phyloP scores from a whole-genome alignment of 805 yeast genomes.

The Candida xyloterini region DNA sequence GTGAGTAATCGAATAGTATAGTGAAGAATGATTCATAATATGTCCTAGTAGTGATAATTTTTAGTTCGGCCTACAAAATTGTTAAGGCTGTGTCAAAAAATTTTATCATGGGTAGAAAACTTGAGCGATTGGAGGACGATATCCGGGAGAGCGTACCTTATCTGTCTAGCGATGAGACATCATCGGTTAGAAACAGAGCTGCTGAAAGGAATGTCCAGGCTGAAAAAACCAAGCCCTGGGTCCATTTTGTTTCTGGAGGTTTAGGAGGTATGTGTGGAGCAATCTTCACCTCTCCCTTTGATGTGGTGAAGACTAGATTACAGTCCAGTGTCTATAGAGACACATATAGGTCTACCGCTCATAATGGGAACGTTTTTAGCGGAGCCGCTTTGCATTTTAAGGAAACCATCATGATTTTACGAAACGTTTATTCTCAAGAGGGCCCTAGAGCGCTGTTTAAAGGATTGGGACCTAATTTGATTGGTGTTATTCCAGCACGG shows the following conservation, averaged over 20 bases:
- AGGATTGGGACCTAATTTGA: constrained; percentile 94
- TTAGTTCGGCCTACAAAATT: too few species aligned
- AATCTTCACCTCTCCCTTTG: constrained; percentile 88
- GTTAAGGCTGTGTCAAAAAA: constrained; percentile 7
- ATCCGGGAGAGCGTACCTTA: constrained; percentile 59
- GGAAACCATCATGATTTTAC: constrained; percentile 75
- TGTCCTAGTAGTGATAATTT: not conserved
- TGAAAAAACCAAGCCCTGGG: constrained; percentile 51
- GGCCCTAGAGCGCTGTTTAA: constrained; percentile 86
- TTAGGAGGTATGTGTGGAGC: constrained; percentile 99
- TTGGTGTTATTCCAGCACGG: constrained; percentile 97
- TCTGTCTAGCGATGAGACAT: constrained; percentile 70
- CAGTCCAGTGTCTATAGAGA: constrained; percentile 82
- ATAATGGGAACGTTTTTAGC: constrained; percentile 28
- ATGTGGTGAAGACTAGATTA: constrained; percentile 90
- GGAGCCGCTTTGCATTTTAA: constrained; percentile 59
- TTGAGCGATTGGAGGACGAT: constrained; percentile 35
- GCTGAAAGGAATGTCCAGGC: constrained; percentile 1
- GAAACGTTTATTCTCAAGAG: constrained; percentile 66
- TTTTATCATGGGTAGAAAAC: constrained; percentile 9
- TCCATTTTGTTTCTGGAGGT: constrained; percentile 88
- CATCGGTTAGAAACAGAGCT: constrained; percentile 46
- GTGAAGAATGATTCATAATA: not conserved
- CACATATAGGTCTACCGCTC: constrained; percentile 41
- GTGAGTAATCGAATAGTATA: constrained; percentile 12